A percentile compares a stretch with the other conserved stretches of the same genome.
phyloP scores from a whole-genome alignment of 805 yeast species.

The Phaffomyces opuntiae region DNA sequence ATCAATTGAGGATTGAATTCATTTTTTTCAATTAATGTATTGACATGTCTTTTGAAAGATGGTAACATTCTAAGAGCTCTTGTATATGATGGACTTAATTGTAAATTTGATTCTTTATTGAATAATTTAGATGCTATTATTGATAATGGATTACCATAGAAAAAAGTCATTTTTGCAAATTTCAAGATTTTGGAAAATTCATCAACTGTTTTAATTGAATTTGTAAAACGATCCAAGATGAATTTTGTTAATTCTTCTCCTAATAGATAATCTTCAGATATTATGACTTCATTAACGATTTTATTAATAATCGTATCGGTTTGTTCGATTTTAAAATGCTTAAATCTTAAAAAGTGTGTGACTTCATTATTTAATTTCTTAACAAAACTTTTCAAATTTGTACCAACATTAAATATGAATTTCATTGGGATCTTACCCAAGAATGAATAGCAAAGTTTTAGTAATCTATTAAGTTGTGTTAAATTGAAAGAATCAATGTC shows the following conservation, averaged over 20 bases:
- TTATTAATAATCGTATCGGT: constrained; percentile 18
- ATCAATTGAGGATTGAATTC: constrained; percentile 6
- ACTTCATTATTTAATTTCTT: constrained; percentile 16
- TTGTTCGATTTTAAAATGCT: constrained; percentile 19
- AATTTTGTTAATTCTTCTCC: constrained; percentile 16
- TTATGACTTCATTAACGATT: constrained; percentile 15
- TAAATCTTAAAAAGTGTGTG: constrained; percentile 9
- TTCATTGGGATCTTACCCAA: constrained; percentile 17
- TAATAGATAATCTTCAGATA: constrained; percentile 12
- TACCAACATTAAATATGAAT: constrained; percentile 19
- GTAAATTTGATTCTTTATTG: not conserved
- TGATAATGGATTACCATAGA: constrained; percentile 19
- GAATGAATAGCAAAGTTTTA: constrained; percentile 13
- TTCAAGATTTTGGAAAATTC: constrained; percentile 19
- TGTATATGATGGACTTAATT: constrained; percentile 11
- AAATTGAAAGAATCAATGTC: constrained; percentile 22
- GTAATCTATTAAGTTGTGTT: constrained; percentile 12
- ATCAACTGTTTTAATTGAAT: constrained; percentile 18
- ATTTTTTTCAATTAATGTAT: constrained; percentile 6
- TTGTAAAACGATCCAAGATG: constrained; percentile 17
- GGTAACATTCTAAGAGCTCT: constrained; percentile 28
- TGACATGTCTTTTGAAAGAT: constrained; percentile 26
- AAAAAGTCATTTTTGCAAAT: constrained; percentile 21
- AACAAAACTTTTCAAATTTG: constrained; percentile 13
- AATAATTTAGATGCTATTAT: constrained; percentile 8